These are phyloP conservation scores for Endocalyx cinctus DNA, from an alignment of 2,329 filamentous ascomycete species.

Conservation along the genomic window DNA sequence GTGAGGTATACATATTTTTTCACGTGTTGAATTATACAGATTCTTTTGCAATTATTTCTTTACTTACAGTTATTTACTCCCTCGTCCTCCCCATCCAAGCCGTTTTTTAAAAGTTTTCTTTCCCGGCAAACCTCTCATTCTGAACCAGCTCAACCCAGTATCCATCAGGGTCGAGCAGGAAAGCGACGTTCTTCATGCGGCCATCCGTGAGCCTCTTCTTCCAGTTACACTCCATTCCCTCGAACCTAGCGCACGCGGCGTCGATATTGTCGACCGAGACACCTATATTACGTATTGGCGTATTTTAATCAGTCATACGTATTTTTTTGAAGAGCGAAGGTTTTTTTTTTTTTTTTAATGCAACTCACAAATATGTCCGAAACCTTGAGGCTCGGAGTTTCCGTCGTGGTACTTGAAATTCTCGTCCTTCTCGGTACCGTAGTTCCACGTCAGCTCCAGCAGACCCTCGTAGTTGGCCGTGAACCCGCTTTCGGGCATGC, in stretches of 20 bases:
- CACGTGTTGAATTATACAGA: no score
- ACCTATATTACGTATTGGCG: slow-evolving; percentile 39
- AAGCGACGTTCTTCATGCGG: slow-evolving; percentile 89
- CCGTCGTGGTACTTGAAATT: slow-evolving; percentile 87
- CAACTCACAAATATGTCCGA: slow-evolving; percentile 80
- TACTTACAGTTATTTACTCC: no score
- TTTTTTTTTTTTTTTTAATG: not conserved
- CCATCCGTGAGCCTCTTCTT: slow-evolving; percentile 95
- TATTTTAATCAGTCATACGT: not conserved
- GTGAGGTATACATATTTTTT: no score
- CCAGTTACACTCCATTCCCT: slow-evolving; percentile 77
- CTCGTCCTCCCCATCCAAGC: no score
- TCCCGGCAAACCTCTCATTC: slow-evolving; percentile 62
- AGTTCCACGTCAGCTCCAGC: slow-evolving; percentile 84
- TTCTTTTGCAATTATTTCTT: no score
- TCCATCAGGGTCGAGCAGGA: slow-evolving; percentile 76
- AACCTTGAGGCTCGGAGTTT: slow-evolving; percentile 87
- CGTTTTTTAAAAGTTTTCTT: slow-evolving; percentile 48
- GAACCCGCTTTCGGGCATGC: slow-evolving; percentile 47
- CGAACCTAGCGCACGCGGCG: slow-evolving; percentile 80
- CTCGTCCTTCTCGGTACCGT: slow-evolving; percentile 79
- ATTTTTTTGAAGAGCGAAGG: no score
- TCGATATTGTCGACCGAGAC: slow-evolving; percentile 85
- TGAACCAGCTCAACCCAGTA: slow-evolving; percentile 59
- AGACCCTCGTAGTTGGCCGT: slow-evolving; percentile 73